phyloP scores from a whole-genome alignment of 1,284 basidiomycete genomes.

The Golubevia pallescens region DNA sequence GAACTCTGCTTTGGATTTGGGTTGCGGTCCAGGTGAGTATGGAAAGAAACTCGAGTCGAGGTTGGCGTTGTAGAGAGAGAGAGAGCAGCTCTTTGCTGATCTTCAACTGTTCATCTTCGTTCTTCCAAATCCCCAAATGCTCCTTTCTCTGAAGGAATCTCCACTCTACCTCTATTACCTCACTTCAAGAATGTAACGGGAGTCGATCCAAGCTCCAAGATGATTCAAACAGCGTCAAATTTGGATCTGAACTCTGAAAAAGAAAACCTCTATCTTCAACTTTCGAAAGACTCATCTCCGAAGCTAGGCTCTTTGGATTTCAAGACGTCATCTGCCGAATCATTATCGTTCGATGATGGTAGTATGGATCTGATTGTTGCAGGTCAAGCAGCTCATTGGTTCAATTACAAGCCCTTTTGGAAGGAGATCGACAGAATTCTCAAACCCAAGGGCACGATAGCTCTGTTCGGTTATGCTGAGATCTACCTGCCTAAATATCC shows the following conservation, averaged over 20 bases:
- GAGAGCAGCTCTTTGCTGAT: no score
- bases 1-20: constrained; percentile 25
- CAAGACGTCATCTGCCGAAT: constrained; percentile 24
- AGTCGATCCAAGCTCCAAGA: constrained; percentile 24
- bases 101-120: no score
- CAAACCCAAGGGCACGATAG: constrained; percentile 28
- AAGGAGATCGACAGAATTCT: constrained; percentile 17
- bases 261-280: constrained; percentile 4
- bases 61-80: no score
- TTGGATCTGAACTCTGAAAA: constrained; percentile 13
- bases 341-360: constrained; percentile 2
- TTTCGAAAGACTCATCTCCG: constrained; percentile 2
- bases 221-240: constrained; percentile 26
- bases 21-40: constrained; percentile 29
- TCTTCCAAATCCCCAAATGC: no score
- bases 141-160: constrained; percentile 10
- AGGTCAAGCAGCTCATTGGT: constrained; percentile 40
- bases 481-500: constrained; percentile 36
- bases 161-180: constrained; percentile 22
- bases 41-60: no score
- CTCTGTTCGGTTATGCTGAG: constrained; percentile 33
- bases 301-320: constrained; percentile 22
- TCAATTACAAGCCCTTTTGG: constrained; percentile 31
- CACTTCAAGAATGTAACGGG: constrained; percentile 30
- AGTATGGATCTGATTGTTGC: constrained; percentile 26